Percentiles rank a stretch among this genome's conserved stretches.
These are phyloP conservation scores for Thielaviopsis punctulata DNA, from an alignment of 2,329 filamentous ascomycete species.

Conservation along the genomic window DNA sequence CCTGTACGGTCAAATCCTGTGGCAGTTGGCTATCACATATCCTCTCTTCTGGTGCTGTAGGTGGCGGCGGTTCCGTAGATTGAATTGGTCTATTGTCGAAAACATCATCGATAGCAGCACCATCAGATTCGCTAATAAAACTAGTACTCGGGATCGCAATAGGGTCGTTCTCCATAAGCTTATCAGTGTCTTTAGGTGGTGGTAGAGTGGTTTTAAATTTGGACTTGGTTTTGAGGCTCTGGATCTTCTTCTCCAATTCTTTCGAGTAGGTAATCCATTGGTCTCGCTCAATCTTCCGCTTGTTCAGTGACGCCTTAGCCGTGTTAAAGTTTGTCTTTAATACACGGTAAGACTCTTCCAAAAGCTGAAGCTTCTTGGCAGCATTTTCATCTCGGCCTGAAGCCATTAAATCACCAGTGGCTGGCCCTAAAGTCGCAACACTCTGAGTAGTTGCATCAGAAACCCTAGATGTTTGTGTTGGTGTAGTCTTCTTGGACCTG, in stretches of 20 bases:
- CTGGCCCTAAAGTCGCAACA: neutral
- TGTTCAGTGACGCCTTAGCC: slow-evolving; percentile 23
- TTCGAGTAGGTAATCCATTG: slow-evolving; percentile 30
- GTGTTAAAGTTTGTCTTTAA: slow-evolving; percentile 25
- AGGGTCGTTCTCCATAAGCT: slow-evolving; percentile 1
- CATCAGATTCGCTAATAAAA: neutral
- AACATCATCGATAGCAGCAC: neutral
- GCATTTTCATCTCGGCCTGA: neutral
- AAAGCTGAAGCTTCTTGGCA: slow-evolving; percentile 16
- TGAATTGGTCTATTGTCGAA: neutral
- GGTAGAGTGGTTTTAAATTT: slow-evolving; percentile 4
- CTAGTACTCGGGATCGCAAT: slow-evolving; percentile 6
- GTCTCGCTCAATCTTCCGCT: slow-evolving; percentile 25
- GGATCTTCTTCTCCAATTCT: slow-evolving; percentile 25
- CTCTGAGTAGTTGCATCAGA: neutral
- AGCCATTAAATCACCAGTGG: neutral
- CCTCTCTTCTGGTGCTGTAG: neutral
- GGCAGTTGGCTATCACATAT: slow-evolving; percentile 10
- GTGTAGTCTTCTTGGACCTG: slow-evolving; percentile 15
- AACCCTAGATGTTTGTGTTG: slow-evolving; percentile 2
- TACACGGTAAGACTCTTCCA: slow-evolving; percentile 23
- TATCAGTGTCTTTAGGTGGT: neutral
- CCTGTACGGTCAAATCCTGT: neutral
- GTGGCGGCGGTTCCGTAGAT: neutral
- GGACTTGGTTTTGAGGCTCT: slow-evolving; percentile 14